phyloP scores from a whole-genome alignment of 2,329 filamentous ascomycete species.

The Nemania sp. region DNA sequence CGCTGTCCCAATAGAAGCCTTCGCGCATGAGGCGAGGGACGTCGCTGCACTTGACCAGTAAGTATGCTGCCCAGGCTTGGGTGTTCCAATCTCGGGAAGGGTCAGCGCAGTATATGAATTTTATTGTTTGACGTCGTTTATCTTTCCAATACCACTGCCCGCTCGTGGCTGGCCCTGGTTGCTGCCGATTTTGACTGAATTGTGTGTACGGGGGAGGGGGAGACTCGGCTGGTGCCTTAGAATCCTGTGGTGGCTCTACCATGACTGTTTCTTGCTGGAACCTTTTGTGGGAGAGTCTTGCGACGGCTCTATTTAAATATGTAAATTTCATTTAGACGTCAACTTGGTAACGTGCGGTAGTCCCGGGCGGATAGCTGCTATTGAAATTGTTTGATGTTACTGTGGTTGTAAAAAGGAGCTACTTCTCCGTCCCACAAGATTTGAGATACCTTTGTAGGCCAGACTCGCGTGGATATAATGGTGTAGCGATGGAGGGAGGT shows the following conservation, averaged over 20 bases:
- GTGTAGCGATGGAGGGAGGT: too few species aligned
- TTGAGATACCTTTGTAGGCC: too few species aligned
- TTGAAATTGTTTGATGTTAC: too few species aligned
- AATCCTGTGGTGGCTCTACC: not conserved
- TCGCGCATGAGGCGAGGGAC: slow-evolving; percentile 40
- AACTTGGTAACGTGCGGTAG: too few species aligned
- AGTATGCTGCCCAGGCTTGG: slow-evolving; percentile 21
- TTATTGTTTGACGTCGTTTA: not conserved
- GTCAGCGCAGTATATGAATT: slow-evolving; percentile 1
- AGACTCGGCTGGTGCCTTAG: not conserved
- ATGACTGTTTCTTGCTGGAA: not conserved
- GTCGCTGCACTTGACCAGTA: slow-evolving; percentile 33
- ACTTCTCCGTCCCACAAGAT: too few species aligned
- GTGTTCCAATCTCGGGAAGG: not conserved
- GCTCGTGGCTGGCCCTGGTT: slow-evolving; percentile 11
- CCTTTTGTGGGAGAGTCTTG: too few species aligned
- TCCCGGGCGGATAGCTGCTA: too few species aligned
- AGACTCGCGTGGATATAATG: too few species aligned
- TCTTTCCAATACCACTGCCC: slow-evolving; percentile 6
- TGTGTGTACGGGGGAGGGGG: not conserved
- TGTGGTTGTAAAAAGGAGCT: too few species aligned
- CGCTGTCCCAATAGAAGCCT: slow-evolving; percentile 37
- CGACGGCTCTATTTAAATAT: too few species aligned
- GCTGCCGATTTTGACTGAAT: not conserved
- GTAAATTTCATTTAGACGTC: too few species aligned